phyloP scores from a whole-genome alignment of 371 early-diverging fungal species.

The Mortierella sp. region DNA sequence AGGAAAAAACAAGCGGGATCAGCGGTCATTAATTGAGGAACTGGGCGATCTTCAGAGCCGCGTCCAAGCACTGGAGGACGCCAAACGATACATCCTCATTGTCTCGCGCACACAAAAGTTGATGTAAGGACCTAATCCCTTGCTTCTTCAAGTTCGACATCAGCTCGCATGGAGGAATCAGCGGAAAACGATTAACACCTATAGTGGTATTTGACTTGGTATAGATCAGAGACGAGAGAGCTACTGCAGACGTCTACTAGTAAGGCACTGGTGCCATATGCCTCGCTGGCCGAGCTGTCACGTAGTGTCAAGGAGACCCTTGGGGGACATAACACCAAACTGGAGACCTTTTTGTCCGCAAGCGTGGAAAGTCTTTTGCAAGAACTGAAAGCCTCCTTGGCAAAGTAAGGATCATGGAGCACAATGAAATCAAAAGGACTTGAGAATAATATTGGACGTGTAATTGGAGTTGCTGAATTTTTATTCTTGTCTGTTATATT shows the following conservation, averaged over 20 bases:
- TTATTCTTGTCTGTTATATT: background rate
- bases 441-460: background rate
- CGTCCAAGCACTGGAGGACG: constrained; percentile 49
- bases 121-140: constrained; percentile 27
- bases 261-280: constrained; percentile 60
- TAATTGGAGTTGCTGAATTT: background rate
- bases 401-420: constrained; percentile 49
- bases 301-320: constrained; percentile 19
- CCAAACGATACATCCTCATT: constrained; percentile 40
- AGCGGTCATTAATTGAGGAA: constrained; percentile 47
- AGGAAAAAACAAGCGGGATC: constrained; percentile 37
- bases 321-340: constrained; percentile 23
- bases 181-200: background rate
- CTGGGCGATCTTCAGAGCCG: constrained; percentile 33
- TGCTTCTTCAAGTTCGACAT: background rate
- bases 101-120: constrained; percentile 35
- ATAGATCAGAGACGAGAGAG: constrained; percentile 33
- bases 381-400: constrained; percentile 58
- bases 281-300: constrained; percentile 59
- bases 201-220: background rate
- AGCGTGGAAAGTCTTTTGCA: constrained; percentile 56
- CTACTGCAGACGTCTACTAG: constrained; percentile 55
- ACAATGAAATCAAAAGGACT: too few relatives aligned
- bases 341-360: constrained; percentile 46
- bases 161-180: background rate